Evolutionary conservation across 2,329 filamentous ascomycete genomes (phyloP).

Genomic region (Pseudogymnoascus sp.): DNA sequence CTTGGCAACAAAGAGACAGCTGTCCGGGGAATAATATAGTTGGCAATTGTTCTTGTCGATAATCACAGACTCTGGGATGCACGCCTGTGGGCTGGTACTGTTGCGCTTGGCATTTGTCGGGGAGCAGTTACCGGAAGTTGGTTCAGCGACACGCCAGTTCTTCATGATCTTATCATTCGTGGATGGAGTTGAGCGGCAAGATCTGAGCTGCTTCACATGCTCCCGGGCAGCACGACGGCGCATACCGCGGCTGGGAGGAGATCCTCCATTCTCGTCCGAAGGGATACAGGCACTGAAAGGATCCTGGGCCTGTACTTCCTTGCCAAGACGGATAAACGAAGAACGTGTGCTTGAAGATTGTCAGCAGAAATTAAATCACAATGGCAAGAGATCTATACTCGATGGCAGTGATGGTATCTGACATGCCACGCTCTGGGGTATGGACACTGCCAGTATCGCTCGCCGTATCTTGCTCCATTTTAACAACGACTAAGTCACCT

Average conservation of each 20-base stretch:
- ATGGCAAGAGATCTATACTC: no score
- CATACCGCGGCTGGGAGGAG: neutral
- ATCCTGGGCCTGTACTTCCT: neutral
- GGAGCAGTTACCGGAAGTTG: neutral
- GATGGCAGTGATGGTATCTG: no score
- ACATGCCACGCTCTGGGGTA: no score
- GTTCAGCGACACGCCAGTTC: neutral
- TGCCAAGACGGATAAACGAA: neutral
- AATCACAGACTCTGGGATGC: neutral
- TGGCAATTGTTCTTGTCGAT: constrained; percentile 2
- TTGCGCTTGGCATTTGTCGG: neutral
- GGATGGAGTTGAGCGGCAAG: neutral
- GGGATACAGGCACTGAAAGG: neutral
- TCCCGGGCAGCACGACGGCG: neutral
- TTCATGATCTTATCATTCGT: neutral
- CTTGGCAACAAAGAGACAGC: constrained; percentile 60
- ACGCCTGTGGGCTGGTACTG: neutral
- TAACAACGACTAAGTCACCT: no score
- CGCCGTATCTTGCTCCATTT: no score
- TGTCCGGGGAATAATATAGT: constrained; percentile 35
- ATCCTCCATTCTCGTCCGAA: neutral
- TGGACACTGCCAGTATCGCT: no score
- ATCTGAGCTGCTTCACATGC: neutral
- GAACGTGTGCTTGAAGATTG: neutral
- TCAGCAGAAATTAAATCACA: no score